Evolutionary conservation across 2,329 filamentous ascomycete genomes (phyloP).

Genomic region (Stachybotrys echinatus): DNA sequence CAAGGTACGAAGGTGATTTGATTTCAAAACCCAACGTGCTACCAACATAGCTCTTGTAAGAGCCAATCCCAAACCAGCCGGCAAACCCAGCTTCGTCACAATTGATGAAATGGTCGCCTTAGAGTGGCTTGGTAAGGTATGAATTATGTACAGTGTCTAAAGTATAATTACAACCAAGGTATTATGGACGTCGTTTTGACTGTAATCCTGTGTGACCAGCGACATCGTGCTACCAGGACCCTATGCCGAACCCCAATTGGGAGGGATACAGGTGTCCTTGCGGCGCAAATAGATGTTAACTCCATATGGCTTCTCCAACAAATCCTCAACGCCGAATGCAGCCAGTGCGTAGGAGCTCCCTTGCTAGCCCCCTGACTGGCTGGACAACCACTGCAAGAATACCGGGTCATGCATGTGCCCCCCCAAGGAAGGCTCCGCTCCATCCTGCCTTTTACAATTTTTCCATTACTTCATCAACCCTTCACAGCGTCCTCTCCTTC

Average conservation of each 20-base stretch:
- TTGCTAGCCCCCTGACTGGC: neutral
- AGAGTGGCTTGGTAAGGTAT: neutral
- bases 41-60: too few species aligned
- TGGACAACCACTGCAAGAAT: neutral
- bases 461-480: neutral
- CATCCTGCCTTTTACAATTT: neutral
- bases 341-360: neutral
- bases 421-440: neutral
- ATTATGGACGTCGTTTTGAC: neutral
- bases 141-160: neutral
- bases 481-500: conserved; percentile 39
- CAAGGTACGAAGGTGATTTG: too few species aligned
- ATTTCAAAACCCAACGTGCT: too few species aligned
- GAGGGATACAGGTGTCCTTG: too few species aligned
- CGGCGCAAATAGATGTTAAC: neutral
- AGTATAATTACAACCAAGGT: neutral
- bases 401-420: neutral
- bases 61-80: too few species aligned
- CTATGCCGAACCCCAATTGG: too few species aligned
- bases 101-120: too few species aligned
- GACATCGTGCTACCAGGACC: neutral
- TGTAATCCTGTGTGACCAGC: neutral
- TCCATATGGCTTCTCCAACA: neutral
- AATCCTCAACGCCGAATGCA: neutral
- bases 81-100: too few species aligned